phyloP scores from a whole-genome alignment of 148 eudicot genomes.

The Silene latifolia region DNA sequence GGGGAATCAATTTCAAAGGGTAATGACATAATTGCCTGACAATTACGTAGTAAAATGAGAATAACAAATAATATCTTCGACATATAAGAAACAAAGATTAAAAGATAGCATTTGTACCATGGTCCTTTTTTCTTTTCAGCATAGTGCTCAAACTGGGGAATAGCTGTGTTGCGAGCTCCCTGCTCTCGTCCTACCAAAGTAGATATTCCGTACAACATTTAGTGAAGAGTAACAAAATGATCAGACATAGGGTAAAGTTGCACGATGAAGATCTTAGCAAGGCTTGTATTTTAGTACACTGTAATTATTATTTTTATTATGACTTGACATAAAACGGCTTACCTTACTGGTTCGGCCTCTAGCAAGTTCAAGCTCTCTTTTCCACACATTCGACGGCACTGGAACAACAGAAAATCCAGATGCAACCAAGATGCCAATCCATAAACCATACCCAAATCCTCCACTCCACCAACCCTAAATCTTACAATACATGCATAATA shows the following conservation, averaged over 20 bases:
- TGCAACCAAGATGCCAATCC: slow-evolving; percentile 86
- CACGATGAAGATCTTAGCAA: not conserved
- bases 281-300: not conserved
- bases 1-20: too few relatives aligned
- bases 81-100: not conserved
- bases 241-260: not conserved
- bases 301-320: too few relatives aligned
- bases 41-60: too few relatives aligned
- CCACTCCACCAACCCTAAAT: slow-evolving; percentile 95
- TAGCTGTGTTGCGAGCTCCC: slow-evolving; percentile 67
- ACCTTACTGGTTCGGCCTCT: slow-evolving; percentile 73
- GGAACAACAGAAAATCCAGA: slow-evolving; percentile 94
- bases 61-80: too few relatives aligned
- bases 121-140: slow-evolving; percentile 89
- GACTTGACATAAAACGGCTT: slow-evolving; percentile 15
- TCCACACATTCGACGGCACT: slow-evolving; percentile 70
- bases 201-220: not conserved
- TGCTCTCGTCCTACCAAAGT: slow-evolving; percentile 74
- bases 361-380: slow-evolving; percentile 64
- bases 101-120: slow-evolving; percentile 43
- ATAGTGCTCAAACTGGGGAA: slow-evolving; percentile 66
- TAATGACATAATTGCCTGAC: too few relatives aligned
- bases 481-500: slow-evolving; percentile 28
- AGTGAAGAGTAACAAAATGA: not conserved
- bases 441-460: slow-evolving; percentile 87